Conservation (phyloP, 768 basidiomycete genomes). For the Suillus fuscotomentosus region DNA sequence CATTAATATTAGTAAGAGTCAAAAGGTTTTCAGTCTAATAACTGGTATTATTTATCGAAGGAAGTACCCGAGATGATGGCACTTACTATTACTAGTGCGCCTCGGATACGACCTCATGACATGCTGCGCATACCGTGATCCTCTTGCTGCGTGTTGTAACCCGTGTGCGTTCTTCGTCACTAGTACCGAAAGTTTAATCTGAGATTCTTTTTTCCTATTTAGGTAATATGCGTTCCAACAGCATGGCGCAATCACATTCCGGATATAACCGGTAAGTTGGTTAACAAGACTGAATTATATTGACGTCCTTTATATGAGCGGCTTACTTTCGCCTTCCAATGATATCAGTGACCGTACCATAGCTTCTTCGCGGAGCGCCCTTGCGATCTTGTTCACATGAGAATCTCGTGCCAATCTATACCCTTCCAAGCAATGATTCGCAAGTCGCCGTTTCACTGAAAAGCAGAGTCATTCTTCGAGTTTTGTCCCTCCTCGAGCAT, state of each 20-base stretch:
- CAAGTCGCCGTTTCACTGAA: slow-evolving; percentile 27
- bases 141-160: neutral
- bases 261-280: slow-evolving; percentile 17
- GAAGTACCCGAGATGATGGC: neutral
- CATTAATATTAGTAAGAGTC: neutral
- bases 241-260: slow-evolving; percentile 16
- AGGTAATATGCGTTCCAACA: slow-evolving; percentile 19
- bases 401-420: slow-evolving; percentile 27
- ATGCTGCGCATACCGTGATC: neutral
- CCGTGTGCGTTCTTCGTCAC: neutral
- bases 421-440: slow-evolving; percentile 21
- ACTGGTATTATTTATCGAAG: neutral
- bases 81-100: neutral
- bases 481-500: slow-evolving; percentile 24
- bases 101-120: neutral
- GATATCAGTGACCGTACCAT: slow-evolving; percentile 11
- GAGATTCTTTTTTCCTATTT: slow-evolving; percentile 26
- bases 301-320: neutral
- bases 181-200: slow-evolving; percentile 23
- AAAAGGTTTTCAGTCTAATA: neutral
- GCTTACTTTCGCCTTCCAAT: slow-evolving; percentile 7
- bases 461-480: slow-evolving; percentile 20
- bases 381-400: slow-evolving; percentile 21
- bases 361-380: neutral
- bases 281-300: neutral